Evolutionary conservation across 1,284 basidiomycete genomes (phyloP).

Genomic region (Fomes fomentarius): DNA sequence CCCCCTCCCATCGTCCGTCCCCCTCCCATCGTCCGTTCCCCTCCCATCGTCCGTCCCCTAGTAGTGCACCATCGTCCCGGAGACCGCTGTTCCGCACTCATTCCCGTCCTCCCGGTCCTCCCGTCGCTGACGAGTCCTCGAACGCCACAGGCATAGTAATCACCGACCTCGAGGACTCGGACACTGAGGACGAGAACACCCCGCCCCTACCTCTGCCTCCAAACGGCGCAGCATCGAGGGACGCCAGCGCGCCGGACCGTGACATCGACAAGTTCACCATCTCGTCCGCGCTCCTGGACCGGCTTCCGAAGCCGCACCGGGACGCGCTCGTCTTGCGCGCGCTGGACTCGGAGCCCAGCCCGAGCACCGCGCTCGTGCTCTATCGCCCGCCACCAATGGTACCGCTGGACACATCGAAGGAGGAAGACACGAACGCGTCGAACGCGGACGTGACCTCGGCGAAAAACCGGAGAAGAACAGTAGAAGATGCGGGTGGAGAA

Average conservation of each 20-base stretch:
- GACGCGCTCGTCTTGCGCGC: slow-evolving; percentile 13
- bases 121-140: slow-evolving; percentile 13
- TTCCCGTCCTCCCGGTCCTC: slow-evolving; percentile 11
- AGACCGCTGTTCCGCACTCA: slow-evolving; percentile 3
- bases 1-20: not conserved
- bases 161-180: slow-evolving; percentile 61
- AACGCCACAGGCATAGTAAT: slow-evolving; percentile 55
- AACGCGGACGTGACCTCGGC: not conserved
- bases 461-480: slow-evolving; percentile 1
- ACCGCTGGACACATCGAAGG: slow-evolving; percentile 23
- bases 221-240: not conserved
- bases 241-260: not conserved
- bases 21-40: slow-evolving; percentile 1
- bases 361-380: slow-evolving; percentile 59
- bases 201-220: slow-evolving; percentile 16
- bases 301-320: slow-evolving; percentile 27
- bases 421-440: slow-evolving; percentile 13
- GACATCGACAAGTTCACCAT: slow-evolving; percentile 37
- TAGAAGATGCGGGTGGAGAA: no score
- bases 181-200: slow-evolving; percentile 37
- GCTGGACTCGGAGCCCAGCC: slow-evolving; percentile 21
- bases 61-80: not conserved
- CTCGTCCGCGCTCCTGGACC: slow-evolving; percentile 51
- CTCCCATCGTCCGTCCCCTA: not conserved
- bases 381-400: slow-evolving; percentile 49